Evolutionary conservation across 75 land plant genomes (phyloP), one percentile per base, ranked within the genome.

Genomic region (Isoetes taiwanensis): DNA sequence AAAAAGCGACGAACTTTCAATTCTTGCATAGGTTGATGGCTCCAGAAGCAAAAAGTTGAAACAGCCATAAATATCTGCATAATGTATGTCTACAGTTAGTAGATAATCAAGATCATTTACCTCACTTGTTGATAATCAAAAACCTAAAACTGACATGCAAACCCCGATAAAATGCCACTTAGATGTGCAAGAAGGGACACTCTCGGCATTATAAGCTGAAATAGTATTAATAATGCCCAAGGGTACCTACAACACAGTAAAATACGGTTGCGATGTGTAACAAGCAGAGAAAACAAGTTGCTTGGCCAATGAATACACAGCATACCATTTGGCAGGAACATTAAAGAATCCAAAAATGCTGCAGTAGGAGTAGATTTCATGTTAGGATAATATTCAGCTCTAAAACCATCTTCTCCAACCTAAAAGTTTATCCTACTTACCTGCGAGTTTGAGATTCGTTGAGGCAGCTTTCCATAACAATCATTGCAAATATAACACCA

Each of bases 81-180:
- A 16, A 8, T 14, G 52, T 41, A 20, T 6, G 56, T 29, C 26
- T 61, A 12, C 2, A 30, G 10, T 25, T 8, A 10, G 25, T 26
- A 28, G 31, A 26, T 26, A 20, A 21, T 17, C 25, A 17, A 2
- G 55, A 12, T 3, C 32, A 27, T 28, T 28, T 24, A 61, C 19
- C 9, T 28, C 20, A 10, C 21, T 23, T 30, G 4, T 56, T 2
- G 12, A 33, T 30, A 2, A 35, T 41, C 34, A 59, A 59, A 58
- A 34, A 34, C 27, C 31, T 25, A 50, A 23, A 38, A 73, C 84
- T 19, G 32, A 90, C 97, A 91, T 70, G 94, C 88, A 77, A 86
- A 91, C 41, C 97, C 97, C 56, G 97, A 80, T 43, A 91, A 58
- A 63, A 91, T 86, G 72, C 97, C 97, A 78, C 95, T 85, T 37